Conservation (phyloP, 2,329 filamentous ascomycete genomes). For the Fusarium humuli region DNA sequence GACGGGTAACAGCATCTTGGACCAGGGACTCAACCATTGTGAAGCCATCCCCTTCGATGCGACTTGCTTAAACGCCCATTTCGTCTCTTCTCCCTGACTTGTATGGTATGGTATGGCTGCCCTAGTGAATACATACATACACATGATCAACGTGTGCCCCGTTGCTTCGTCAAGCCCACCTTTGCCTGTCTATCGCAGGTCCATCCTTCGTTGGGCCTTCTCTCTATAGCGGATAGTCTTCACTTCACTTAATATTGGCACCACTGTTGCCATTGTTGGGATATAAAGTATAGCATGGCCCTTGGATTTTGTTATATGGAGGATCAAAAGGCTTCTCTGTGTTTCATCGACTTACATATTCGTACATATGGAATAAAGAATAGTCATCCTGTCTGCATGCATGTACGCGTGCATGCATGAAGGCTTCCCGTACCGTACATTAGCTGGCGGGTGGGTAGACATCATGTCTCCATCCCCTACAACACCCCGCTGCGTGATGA, state of each 20-base stretch:
- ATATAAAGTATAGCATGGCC: conserved; percentile 14
- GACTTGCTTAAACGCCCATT: not conserved
- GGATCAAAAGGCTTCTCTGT: conserved; percentile 16
- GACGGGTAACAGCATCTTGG: conserved; percentile 30
- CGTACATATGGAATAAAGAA: conserved; percentile 39
- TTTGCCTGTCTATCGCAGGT: conserved; percentile 6
- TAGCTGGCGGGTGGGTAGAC: conserved; percentile 45
- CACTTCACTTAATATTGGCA: conserved; percentile 3
- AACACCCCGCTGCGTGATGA: conserved; percentile 45
- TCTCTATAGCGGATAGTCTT: not conserved
- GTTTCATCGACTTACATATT: conserved; percentile 43
- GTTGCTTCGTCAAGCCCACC: conserved; percentile 29
- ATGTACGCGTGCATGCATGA: conserved; percentile 40
- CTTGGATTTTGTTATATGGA: conserved; percentile 18
- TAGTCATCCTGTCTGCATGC: conserved; percentile 42
- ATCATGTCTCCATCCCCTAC: conserved; percentile 39
- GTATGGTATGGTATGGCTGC: conserved; percentile 5
- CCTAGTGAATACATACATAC: conserved; percentile 22
- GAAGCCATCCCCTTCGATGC: conserved; percentile 7
- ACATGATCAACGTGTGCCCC: conserved; percentile 29
- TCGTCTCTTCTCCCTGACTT: conserved; percentile 12
- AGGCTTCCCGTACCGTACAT: conserved; percentile 43
- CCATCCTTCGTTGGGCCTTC: not conserved
- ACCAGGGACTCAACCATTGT: conserved; percentile 19
- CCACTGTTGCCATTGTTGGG: conserved; percentile 20